Evolutionary conservation across 1,284 basidiomycete species (phyloP).

Genomic region (Flammula alnicola): DNA sequence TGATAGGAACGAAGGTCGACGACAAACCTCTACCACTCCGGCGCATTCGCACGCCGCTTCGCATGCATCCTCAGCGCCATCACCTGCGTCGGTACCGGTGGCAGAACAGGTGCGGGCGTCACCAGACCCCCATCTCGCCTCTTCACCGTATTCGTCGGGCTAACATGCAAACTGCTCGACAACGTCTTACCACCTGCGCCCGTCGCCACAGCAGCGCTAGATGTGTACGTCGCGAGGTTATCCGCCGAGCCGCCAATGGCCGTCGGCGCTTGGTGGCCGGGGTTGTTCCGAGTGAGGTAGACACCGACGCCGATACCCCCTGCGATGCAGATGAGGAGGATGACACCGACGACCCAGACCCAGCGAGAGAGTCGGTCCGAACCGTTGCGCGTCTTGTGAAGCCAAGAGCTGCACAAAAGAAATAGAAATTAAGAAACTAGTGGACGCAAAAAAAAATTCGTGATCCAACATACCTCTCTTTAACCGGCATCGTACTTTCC

Average conservation of each 20-base stretch:
- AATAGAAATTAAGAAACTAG: background rate
- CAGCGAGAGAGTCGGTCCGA: conserved; percentile 58
- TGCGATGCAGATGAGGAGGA: conserved; percentile 60
- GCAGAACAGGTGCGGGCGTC: conserved; percentile 1
- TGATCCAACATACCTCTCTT: too few relatives aligned
- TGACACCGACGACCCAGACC: conserved; percentile 69
- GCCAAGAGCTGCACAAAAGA: conserved; percentile 57
- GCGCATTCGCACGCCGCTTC: too few relatives aligned
- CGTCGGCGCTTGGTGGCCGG: conserved; percentile 54
- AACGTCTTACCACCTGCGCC: conserved; percentile 10
- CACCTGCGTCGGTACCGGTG: conserved; percentile 2
- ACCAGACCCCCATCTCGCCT: conserved; percentile 23
- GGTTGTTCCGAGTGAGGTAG: conserved; percentile 57
- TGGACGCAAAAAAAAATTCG: conserved; percentile 12
- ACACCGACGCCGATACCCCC: conserved; percentile 59
- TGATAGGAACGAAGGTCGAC: too few relatives aligned
- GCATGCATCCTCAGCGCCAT: too few relatives aligned
- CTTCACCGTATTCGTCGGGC: conserved; percentile 41
- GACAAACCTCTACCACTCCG: too few relatives aligned
- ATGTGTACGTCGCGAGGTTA: conserved; percentile 42
- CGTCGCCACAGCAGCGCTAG: conserved; percentile 6
- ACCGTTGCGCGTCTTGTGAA: conserved; percentile 62
- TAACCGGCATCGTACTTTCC: conserved; percentile 52
- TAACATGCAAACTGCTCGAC: conserved; percentile 32
- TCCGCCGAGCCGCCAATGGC: conserved; percentile 71